Percentiles rank a stretch among this genome's conserved stretches.
Evolutionary conservation across 2,329 filamentous ascomycete genomes (phyloP).

Genomic region (Pyrenophora seminiperda): DNA sequence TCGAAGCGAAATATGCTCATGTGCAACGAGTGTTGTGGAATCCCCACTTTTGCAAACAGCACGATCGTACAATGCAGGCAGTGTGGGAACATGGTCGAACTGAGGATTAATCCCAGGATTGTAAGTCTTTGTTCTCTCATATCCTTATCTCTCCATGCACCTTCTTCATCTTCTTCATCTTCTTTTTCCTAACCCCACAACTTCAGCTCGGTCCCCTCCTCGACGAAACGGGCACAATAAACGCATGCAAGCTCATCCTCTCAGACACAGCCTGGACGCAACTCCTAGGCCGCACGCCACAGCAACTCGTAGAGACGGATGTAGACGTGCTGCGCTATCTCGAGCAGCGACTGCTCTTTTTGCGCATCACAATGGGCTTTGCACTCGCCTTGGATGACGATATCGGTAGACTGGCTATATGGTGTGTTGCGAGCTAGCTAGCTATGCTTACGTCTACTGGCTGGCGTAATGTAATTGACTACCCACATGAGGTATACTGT

Average conservation of each 20-base stretch:
- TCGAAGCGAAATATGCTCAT: constrained; percentile 53
- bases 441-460: too few species aligned
- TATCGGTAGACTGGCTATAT: constrained; percentile 40
- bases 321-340: constrained; percentile 54
- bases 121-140: constrained; percentile 27
- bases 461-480: too few species aligned
- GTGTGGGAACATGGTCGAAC: constrained; percentile 44
- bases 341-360: constrained; percentile 58
- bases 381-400: constrained; percentile 55
- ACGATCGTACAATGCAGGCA: constrained; percentile 47
- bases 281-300: constrained; percentile 53
- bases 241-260: constrained; percentile 60
- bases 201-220: constrained; percentile 52
- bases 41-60: constrained; percentile 60
- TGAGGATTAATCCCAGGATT: constrained; percentile 52
- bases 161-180: too few species aligned
- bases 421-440: constrained; percentile 34
- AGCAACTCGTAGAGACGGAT: constrained; percentile 51
- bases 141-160: too few species aligned
- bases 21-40: constrained; percentile 58
- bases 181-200: constrained; percentile 18
- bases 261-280: constrained; percentile 59
- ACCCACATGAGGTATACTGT: too few species aligned
- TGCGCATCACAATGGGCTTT: constrained; percentile 61
- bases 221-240: constrained; percentile 63